Percentiles rank a stretch among this genome's conserved stretches.
Evolutionary conservation across 352 stramenopile genomes (phyloP).

Genomic region (Phytophthora cajani): DNA sequence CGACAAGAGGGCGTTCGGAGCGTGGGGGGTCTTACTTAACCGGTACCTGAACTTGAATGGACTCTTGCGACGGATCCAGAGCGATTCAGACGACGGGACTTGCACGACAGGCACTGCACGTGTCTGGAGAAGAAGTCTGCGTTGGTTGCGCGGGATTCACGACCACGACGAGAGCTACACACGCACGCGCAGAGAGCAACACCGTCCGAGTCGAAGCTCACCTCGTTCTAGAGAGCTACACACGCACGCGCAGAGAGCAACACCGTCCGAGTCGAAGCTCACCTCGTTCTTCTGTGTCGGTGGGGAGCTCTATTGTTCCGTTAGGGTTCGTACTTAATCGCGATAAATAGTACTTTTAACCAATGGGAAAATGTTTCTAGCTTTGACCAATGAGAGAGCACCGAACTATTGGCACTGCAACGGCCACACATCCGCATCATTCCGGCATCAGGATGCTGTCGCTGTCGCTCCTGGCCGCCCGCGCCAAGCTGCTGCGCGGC

Average conservation of each 20-base stretch:
- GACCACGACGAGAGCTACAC: constrained; percentile 12
- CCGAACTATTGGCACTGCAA: not conserved
- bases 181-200: constrained; percentile 19
- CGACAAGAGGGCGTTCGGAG: not conserved
- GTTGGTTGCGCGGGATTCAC: not conserved
- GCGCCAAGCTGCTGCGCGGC: constrained; percentile 17
- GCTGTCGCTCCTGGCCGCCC: constrained; percentile 9
- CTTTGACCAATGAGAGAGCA: not conserved
- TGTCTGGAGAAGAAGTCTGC: constrained; percentile 17
- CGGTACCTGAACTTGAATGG: constrained; percentile 14
- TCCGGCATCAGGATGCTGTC: constrained; percentile 27
- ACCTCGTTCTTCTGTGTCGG: constrained; percentile 12
- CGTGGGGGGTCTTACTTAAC: not conserved
- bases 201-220: constrained; percentile 13
- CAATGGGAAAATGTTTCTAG: constrained; percentile 2
- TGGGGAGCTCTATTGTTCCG: constrained; percentile 15
- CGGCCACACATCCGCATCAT: constrained; percentile 16
- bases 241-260: constrained; percentile 18
- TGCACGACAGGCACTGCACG: constrained; percentile 6
- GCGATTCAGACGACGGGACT: not conserved
- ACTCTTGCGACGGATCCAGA: constrained; percentile 17
- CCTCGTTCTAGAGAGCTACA: constrained; percentile 17
- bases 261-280: constrained; percentile 15
- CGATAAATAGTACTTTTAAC: not conserved
- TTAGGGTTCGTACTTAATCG: constrained; percentile 27